Evolutionary conservation across 805 yeast genomes (phyloP), one percentile per base, ranked within the genome.

Genomic region (Cyberlindnera amylophila): DNA sequence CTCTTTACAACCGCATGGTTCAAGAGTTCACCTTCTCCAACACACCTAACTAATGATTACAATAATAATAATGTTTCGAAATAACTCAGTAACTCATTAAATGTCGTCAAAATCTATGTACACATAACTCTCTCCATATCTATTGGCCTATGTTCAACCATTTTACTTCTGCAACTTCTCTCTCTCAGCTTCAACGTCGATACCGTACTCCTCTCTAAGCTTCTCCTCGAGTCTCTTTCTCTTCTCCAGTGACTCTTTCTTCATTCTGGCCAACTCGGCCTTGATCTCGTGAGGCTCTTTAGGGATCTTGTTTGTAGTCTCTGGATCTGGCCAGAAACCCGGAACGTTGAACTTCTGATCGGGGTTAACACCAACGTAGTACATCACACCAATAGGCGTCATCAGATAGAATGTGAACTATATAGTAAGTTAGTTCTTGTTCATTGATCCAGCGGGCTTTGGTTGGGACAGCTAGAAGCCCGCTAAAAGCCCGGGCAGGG

Each of bases 251-350:
- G 90, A 73, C 41, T 81, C 95, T 51, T 79, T 76, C 61, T 81
- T 79, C 74, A 90, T 82, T 61, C 96, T 77, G 13, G 95, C 96
- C 30, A 90, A 69, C 59, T 90, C 98, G 1, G 93, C 91, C 60
- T 86, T 83, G 46, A 90, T 87, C 59, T 90, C 96, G 55, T 83
- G 86, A 2, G 89, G 89, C 58, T 90, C 96, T 57, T 89, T 90
- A 3, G 98, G 98, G 28, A 90, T 82, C 65, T 86, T 83, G 61
- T 90, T 89, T 52, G 88, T 72, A 2, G 96, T 84, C 32, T 85
- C 84, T 32, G 96, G 96, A 62, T 89, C 97, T 3, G 98, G 98
- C 96, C 96, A 89, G 65, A 87, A 90, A 16, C 96, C 96, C 8
- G 95, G 95, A 36, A 89, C 81, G 58, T 88, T 86, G 62, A 90